Evolutionary conservation across 345 rosid species (phyloP).

Genomic region (Garcia nutans): DNA sequence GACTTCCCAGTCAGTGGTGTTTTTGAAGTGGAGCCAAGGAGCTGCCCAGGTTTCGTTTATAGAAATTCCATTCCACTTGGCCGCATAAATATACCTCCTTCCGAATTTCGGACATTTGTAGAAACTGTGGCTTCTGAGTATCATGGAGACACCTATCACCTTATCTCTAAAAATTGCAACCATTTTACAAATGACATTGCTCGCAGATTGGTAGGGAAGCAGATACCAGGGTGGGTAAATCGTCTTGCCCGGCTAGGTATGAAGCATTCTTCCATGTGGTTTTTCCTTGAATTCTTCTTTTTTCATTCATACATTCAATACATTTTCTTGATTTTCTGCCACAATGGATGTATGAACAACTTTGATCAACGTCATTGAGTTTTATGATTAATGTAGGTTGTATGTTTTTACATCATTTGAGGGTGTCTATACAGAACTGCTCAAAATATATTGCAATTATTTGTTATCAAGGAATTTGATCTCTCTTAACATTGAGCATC

Average conservation of each 20-base stretch:
- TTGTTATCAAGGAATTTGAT: not conserved
- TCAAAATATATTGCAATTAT: not conserved
- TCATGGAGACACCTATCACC: conserved; percentile 80
- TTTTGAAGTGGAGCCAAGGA: conserved; percentile 74
- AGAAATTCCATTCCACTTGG: conserved; percentile 57
- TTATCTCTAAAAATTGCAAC: conserved; percentile 78
- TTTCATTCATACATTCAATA: not conserved
- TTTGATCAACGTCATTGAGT: not conserved
- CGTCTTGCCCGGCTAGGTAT: conserved; percentile 75
- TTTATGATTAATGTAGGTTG: not conserved
- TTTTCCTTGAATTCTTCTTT: not conserved
- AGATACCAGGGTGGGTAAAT: conserved; percentile 75
- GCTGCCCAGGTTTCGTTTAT: conserved; percentile 66
- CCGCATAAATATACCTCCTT: conserved; percentile 39
- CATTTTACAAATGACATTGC: conserved; percentile 67
- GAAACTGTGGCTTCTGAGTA: conserved; percentile 67
- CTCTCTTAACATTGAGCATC: not conserved
- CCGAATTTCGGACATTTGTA: conserved; percentile 54
- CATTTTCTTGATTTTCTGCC: not conserved
- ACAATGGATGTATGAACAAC: not conserved
- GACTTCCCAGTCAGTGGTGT: conserved; percentile 76
- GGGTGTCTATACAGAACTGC: not conserved
- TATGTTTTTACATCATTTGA: not conserved
- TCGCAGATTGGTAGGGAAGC: conserved; percentile 51
- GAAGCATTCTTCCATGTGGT: not conserved